A percentile compares a stretch with the other conserved stretches of the same genome.
Conservation (phyloP, 2,329 filamentous ascomycete species). For the Claviceps sorghi region DNA sequence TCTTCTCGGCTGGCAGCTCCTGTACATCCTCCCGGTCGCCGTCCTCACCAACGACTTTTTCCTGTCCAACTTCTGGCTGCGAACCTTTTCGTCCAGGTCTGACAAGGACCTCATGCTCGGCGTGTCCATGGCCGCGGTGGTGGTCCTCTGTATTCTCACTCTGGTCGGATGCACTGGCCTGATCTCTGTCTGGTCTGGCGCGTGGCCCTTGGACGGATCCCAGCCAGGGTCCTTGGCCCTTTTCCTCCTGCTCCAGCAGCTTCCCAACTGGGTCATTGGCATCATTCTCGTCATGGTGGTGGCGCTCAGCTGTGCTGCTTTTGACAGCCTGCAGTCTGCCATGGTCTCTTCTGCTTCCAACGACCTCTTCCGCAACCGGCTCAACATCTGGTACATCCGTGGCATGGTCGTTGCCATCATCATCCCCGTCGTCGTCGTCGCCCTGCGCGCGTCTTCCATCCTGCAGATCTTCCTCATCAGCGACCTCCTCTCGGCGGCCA, state of each 20-base stretch:
- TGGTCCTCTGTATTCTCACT: slow-evolving; percentile 53
- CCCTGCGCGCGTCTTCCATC: slow-evolving; percentile 58
- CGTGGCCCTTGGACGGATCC: slow-evolving; percentile 47
- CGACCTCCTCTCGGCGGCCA: slow-evolving; percentile 62
- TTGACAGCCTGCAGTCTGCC: slow-evolving; percentile 67
- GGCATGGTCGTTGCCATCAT: slow-evolving; percentile 55
- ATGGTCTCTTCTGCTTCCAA: slow-evolving; percentile 79
- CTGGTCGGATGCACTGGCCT: slow-evolving; percentile 61
- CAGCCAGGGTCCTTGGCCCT: slow-evolving; percentile 52
- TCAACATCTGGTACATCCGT: slow-evolving; percentile 63
- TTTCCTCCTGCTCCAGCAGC: slow-evolving; percentile 56
- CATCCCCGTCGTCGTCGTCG: slow-evolving; percentile 58
- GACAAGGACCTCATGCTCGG: slow-evolving; percentile 68
- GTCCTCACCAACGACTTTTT: slow-evolving; percentile 80
- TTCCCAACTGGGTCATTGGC: slow-evolving; percentile 70
- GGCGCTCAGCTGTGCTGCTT: slow-evolving; percentile 59
- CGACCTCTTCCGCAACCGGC: slow-evolving; percentile 69
- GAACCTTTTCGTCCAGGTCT: slow-evolving; percentile 65
- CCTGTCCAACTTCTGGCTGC: slow-evolving; percentile 70
- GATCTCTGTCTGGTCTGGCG: slow-evolving; percentile 65
- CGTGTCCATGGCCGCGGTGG: slow-evolving; percentile 49
- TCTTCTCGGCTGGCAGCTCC: slow-evolving; percentile 68
- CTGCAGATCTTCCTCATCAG: slow-evolving; percentile 73
- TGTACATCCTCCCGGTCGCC: slow-evolving; percentile 72
- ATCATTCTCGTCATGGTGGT: slow-evolving; percentile 71